phyloP scores from a whole-genome alignment of 768 basidiomycete species.

The Tricholoma sp. region DNA sequence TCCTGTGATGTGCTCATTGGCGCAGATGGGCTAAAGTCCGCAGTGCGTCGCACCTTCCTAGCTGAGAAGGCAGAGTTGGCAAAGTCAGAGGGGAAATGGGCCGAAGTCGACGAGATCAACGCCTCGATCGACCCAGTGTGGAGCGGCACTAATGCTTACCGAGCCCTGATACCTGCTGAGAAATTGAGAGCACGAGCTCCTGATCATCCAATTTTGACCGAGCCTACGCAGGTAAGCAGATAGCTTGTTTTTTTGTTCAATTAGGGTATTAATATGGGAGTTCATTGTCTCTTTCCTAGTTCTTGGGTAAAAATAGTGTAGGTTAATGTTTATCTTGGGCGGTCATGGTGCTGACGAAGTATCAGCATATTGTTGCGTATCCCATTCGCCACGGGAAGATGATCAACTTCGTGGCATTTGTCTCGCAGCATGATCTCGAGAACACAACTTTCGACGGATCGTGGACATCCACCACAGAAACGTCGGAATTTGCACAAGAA shows the following conservation, averaged over 20 bases:
- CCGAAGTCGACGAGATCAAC: conserved; percentile 4
- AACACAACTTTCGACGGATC: conserved; percentile 27
- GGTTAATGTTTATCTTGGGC: conserved; percentile 6
- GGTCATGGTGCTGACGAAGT: conserved; percentile 9
- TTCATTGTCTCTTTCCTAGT: conserved; percentile 12
- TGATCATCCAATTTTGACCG: conserved; percentile 13
- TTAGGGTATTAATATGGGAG: background rate
- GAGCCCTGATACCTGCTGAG: conserved; percentile 24
- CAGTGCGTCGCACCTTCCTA: conserved; percentile 24
- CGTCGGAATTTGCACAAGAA: conserved; percentile 26
- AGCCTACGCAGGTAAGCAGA: conserved; percentile 17
- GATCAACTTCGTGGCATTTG: conserved; percentile 31
- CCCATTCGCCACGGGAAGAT: conserved; percentile 31
- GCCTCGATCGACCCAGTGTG: conserved; percentile 28
- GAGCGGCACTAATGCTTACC: conserved; percentile 37
- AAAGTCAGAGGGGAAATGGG: conserved; percentile 1
- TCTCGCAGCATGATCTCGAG: conserved; percentile 22
- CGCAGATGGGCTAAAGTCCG: conserved; percentile 33
- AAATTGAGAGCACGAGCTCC: conserved; percentile 22
- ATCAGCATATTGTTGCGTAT: conserved; percentile 35
- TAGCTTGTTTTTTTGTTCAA: background rate
- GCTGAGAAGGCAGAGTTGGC: conserved; percentile 11
- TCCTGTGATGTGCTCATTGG: conserved; percentile 45
- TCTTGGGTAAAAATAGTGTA: conserved; percentile 28
- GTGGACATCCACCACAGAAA: conserved; percentile 22